Evolutionary conservation across 2,329 filamentous ascomycete species (phyloP).

Genomic region (Periconia sp.): DNA sequence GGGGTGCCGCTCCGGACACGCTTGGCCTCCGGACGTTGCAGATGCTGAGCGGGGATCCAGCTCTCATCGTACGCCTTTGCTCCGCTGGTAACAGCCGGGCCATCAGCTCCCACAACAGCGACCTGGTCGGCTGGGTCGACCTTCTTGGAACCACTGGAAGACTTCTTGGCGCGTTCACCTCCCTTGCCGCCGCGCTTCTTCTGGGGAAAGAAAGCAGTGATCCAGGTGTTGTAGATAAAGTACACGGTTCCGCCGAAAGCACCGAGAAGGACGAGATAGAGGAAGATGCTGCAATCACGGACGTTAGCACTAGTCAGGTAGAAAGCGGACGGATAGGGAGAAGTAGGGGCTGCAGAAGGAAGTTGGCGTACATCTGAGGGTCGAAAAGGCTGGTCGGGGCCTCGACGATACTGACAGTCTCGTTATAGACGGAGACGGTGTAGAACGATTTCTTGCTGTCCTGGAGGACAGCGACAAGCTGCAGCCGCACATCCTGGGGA

Average conservation of each 20-base stretch:
- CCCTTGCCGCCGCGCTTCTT: slow-evolving; percentile 65
- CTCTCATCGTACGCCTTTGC: slow-evolving; percentile 84
- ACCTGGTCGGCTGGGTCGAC: slow-evolving; percentile 64
- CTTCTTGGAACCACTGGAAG: slow-evolving; percentile 70
- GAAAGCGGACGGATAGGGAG: not conserved
- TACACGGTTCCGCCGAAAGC: slow-evolving; percentile 82
- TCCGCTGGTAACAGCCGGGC: slow-evolving; percentile 70
- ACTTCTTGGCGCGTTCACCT: slow-evolving; percentile 69
- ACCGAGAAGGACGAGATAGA: slow-evolving; percentile 87
- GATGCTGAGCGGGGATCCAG: slow-evolving; percentile 91
- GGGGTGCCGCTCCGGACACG: slow-evolving; percentile 60
- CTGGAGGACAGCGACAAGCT: slow-evolving; percentile 76
- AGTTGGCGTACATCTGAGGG: slow-evolving; percentile 81
- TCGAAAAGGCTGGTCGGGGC: slow-evolving; percentile 90
- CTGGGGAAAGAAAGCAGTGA: slow-evolving; percentile 94
- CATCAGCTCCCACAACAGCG: slow-evolving; percentile 72
- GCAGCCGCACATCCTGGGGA: slow-evolving; percentile 84
- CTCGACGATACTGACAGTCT: slow-evolving; percentile 85
- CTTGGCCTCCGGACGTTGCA: slow-evolving; percentile 79
- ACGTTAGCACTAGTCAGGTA: too few species aligned
- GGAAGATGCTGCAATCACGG: slow-evolving; percentile 80
- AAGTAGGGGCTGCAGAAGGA: slow-evolving; percentile 4
- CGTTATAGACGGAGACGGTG: slow-evolving; percentile 81
- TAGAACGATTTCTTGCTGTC: slow-evolving; percentile 71
- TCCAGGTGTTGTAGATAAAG: slow-evolving; percentile 99